Conservation (phyloP, 345 rosid species). For the Eucalyptus cloeziana region DNA sequence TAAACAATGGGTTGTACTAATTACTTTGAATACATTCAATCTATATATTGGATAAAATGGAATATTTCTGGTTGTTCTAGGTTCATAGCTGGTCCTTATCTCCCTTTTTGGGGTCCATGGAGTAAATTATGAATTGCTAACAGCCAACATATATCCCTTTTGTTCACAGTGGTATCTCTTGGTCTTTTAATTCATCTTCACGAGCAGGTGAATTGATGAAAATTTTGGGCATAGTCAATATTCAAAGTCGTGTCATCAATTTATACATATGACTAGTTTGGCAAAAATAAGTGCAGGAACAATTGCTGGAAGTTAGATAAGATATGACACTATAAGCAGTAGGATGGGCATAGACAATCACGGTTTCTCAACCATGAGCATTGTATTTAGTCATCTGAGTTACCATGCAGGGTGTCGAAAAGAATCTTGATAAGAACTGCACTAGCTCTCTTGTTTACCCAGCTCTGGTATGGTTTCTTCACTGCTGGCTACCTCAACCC, state of each 20-base stretch:
- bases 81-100: not conserved
- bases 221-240: not conserved
- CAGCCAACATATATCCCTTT: not conserved
- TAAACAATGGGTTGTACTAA: not conserved
- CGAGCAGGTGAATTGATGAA: not conserved
- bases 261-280: not conserved
- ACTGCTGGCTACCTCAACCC: not conserved
- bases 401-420: conserved; percentile 47
- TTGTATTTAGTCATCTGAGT: not conserved
- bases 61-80: not conserved
- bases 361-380: not conserved
- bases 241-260: not conserved
- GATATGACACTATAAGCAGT: not conserved
- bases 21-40: not conserved
- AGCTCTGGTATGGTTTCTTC: conserved; percentile 35
- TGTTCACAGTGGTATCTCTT: not conserved
- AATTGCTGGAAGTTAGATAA: not conserved
- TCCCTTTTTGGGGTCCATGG: not conserved
- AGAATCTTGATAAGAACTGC: conserved; percentile 57
- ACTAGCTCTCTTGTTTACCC: conserved; percentile 26
- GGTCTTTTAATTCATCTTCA: not conserved
- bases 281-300: not conserved
- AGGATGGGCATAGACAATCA: not conserved
- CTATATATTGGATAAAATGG: not conserved
- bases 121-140: not conserved